Conservation (phyloP, 202 grass and related monocot species). For the Carex arenaria region DNA sequence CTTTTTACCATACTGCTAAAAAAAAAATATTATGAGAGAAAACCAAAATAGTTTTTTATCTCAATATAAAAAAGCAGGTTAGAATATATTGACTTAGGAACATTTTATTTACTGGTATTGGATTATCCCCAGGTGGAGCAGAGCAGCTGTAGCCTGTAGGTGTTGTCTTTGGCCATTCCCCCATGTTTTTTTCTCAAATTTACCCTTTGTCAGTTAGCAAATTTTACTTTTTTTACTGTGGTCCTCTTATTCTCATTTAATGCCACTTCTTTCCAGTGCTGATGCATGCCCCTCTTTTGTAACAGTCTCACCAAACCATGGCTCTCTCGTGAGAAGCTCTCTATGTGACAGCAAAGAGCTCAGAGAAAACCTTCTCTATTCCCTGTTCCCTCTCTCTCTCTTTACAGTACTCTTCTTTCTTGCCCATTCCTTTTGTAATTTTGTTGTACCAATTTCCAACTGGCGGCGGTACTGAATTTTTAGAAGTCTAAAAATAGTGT, state of each 20-base stretch:
- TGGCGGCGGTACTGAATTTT: neutral
- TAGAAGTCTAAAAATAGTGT: slow-evolving; percentile 1
- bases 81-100: neutral
- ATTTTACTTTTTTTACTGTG: slow-evolving; percentile 12
- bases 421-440: neutral
- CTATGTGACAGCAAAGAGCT: slow-evolving; percentile 19
- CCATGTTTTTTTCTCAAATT: neutral
- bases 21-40: too few relatives aligned
- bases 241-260: slow-evolving; percentile 24
- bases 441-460: slow-evolving; percentile 22
- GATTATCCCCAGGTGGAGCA: neutral
- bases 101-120: neutral
- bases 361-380: slow-evolving; percentile 17
- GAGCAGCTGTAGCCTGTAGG: neutral
- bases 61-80: neutral
- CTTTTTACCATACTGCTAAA: too few relatives aligned
- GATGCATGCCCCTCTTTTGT: slow-evolving; percentile 5
- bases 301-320: slow-evolving; percentile 32
- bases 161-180: neutral
- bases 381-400: slow-evolving; percentile 18
- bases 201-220: slow-evolving; percentile 3
- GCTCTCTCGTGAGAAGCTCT: slow-evolving; percentile 36
- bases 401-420: slow-evolving; percentile 6
- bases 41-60: too few relatives aligned
- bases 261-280: slow-evolving; percentile 7